Conservation (phyloP, 2,329 filamentous ascomycete species). For the Pestalotiopsis sp. region DNA sequence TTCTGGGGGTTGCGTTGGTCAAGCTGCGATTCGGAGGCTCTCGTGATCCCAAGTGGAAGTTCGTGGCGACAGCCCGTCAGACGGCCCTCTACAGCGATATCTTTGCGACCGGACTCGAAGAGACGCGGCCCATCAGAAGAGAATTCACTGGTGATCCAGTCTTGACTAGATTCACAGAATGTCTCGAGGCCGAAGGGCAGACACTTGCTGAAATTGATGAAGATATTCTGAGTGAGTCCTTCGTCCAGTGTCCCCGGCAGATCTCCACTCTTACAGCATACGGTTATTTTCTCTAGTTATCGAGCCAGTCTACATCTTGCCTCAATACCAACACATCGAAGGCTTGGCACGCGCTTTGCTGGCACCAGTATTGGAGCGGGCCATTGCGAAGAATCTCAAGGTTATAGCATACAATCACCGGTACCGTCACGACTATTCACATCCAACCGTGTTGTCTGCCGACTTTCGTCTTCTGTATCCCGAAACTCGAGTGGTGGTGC, state of each 20-base stretch:
- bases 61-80: not conserved
- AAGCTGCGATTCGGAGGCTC: not conserved
- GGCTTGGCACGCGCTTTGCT: not conserved
- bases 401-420: conserved; percentile 1
- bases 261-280: no score
- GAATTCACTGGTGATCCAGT: conserved; percentile 2
- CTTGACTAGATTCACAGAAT: not conserved
- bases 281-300: not conserved
- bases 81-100: not conserved
- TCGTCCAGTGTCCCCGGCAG: no score
- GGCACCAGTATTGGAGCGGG: not conserved
- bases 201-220: not conserved
- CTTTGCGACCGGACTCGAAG: not conserved
- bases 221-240: not conserved
- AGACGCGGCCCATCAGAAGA: not conserved
- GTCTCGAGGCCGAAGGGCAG: not conserved
- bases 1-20: not conserved
- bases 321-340: conserved; percentile 2
- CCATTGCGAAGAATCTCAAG: not conserved
- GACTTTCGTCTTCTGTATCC: not conserved
- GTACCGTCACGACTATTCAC: not conserved
- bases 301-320: not conserved
- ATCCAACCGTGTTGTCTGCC: not conserved
- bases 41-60: not conserved
- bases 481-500: not conserved